Percentiles rank a stretch among this genome's conserved stretches.
phyloP scores from a whole-genome alignment of 768 basidiomycete species.

The Lyophyllum atratum region DNA sequence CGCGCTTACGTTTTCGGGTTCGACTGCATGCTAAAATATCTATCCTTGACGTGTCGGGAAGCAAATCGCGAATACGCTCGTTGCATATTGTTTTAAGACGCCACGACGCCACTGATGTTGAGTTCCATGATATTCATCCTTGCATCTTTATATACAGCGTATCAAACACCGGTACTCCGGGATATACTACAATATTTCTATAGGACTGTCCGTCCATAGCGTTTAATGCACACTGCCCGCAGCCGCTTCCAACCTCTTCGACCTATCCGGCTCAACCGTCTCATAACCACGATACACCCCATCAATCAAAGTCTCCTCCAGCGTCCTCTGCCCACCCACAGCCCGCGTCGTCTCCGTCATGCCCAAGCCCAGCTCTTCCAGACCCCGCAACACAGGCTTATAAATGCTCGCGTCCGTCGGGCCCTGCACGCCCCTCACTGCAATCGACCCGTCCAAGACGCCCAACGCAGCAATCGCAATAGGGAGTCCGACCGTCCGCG shows the following conservation, averaged over 20 bases:
- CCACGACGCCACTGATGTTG: too few species aligned
- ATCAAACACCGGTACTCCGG: too few species aligned
- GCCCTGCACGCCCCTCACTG: constrained; percentile 63
- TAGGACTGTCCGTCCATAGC: neutral
- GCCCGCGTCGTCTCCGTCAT: constrained; percentile 41
- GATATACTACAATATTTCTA: neutral
- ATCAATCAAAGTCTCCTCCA: constrained; percentile 12
- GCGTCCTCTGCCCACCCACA: neutral
- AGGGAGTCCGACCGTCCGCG: constrained; percentile 86
- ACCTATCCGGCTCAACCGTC: neutral
- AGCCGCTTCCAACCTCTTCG: neutral
- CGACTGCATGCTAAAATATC: too few species aligned
- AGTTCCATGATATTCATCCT: too few species aligned
- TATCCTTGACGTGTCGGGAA: too few species aligned
- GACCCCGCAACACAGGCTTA: constrained; percentile 56
- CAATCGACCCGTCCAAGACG: constrained; percentile 62
- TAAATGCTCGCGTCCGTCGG: constrained; percentile 67
- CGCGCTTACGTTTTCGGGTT: too few species aligned
- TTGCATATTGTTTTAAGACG: too few species aligned
- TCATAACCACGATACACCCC: neutral
- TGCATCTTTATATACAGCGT: too few species aligned
- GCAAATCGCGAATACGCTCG: too few species aligned
- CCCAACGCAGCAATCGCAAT: constrained; percentile 80
- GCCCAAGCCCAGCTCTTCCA: constrained; percentile 55
- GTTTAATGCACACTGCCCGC: neutral